Conservation (phyloP, 805 yeast genomes). For the Yarrowia keelungensis region DNA sequence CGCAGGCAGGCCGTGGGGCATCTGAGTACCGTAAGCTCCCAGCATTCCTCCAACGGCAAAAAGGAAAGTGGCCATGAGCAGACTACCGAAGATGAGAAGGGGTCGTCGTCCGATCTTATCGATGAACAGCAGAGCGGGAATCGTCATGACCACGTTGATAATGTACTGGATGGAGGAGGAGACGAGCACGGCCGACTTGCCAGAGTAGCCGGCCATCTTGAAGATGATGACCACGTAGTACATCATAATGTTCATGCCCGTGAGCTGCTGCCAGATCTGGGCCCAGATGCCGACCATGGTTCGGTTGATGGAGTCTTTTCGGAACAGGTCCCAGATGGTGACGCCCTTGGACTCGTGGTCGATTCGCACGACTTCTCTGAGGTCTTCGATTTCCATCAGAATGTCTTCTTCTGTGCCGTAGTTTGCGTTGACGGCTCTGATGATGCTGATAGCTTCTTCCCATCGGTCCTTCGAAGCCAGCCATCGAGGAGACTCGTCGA, state of each 20-base stretch:
- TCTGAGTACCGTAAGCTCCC: constrained; percentile 46
- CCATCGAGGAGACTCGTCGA: constrained; percentile 56
- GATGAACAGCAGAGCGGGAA: constrained; percentile 65
- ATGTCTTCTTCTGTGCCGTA: constrained; percentile 53
- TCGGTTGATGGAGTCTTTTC: constrained; percentile 57
- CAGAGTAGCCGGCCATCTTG: constrained; percentile 66
- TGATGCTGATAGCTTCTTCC: constrained; percentile 53
- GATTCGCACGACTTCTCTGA: constrained; percentile 61
- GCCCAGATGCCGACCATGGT: constrained; percentile 60
- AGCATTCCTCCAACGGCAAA: constrained; percentile 62
- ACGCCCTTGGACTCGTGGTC: constrained; percentile 59
- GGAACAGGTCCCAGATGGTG: constrained; percentile 59
- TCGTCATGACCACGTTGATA: constrained; percentile 61
- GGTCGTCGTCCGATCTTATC: constrained; percentile 72
- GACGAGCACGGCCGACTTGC: constrained; percentile 57
- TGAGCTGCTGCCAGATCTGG: constrained; percentile 68
- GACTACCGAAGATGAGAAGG: constrained; percentile 64
- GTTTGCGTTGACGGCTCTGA: constrained; percentile 50
- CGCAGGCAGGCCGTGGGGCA: constrained; percentile 57
- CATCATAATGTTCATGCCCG: constrained; percentile 74
- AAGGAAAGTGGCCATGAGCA: constrained; percentile 68
- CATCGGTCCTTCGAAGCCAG: constrained; percentile 58
- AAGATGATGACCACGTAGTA: constrained; percentile 71
- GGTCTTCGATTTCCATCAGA: constrained; percentile 62
- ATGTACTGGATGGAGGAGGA: constrained; percentile 68